Conservation (phyloP, 495 filamentous ascomycete genomes). For the Aspergillus baeticus region DNA sequence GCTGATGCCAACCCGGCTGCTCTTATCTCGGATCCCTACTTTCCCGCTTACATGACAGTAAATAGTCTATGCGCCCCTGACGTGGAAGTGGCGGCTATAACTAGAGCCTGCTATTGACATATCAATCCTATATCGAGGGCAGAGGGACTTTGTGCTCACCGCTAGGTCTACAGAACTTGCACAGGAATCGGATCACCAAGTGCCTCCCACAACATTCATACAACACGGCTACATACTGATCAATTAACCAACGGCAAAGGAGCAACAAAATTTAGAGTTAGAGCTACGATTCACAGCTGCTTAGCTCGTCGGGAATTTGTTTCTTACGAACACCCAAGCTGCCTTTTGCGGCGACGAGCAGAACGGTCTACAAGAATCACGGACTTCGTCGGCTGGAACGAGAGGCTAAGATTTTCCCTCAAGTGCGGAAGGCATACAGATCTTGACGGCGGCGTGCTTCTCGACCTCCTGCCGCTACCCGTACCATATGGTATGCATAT, state of each 20-base stretch:
- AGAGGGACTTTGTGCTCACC: too few relatives aligned
- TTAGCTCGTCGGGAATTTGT: not conserved
- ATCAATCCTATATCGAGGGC: too few relatives aligned
- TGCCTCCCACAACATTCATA: too few relatives aligned
- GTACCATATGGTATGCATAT: slow-evolving; percentile 1
- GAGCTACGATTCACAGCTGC: not conserved
- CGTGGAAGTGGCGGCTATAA: not conserved
- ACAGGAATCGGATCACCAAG: too few relatives aligned
- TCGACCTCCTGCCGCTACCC: not conserved
- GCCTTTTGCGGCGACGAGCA: slow-evolving; percentile 2
- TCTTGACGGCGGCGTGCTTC: not conserved
- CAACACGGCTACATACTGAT: not conserved
- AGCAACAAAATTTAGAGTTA: not conserved
- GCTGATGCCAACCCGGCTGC: not conserved
- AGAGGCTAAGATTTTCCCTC: too few relatives aligned
- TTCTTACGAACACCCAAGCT: not conserved
- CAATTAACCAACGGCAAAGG: not conserved
- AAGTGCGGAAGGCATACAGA: too few relatives aligned
- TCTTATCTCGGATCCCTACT: not conserved
- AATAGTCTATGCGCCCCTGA: not conserved
- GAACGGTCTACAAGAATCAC: not conserved
- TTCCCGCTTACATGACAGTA: not conserved
- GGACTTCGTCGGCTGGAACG: not conserved
- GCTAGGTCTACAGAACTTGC: too few relatives aligned
- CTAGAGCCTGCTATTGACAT: too few relatives aligned